Base-by-base conservation (phyloP, 495 filamentous ascomycete genomes). In the Aspergillus hancockii region DNA sequence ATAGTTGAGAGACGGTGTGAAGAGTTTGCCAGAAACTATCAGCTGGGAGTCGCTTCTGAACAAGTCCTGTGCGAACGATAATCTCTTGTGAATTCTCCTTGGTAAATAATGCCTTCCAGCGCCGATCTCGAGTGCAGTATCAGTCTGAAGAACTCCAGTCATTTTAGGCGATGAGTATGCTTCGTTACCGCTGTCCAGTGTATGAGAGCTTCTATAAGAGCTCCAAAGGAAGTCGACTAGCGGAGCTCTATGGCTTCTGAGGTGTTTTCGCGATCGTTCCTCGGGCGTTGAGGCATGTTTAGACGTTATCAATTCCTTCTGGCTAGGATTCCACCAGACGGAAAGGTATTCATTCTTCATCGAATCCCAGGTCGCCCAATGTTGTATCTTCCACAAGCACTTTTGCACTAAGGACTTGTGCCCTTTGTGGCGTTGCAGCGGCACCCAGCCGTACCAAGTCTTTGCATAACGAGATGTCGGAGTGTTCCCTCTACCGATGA, bases 401-500 rank as follows among this genome's bases (percentile, higher is more conserved):
- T 56, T 63, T 38, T 59, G 59, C 18, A 72, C 57, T 1, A 61
- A 45, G 8, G 54, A 21, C 56, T 74, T 79, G 52, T 67, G 68
- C 10, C 63, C 52, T 31, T 78, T 61, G 31, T 77, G 75, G 2
- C 59, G 69, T 18, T 74, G 59, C 6, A 63, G 47, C 7, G 71
- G 54, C 4, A 79, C 67, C 77, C 77, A 80, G 41, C 77, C 77
- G 53, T 80, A 80, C 77, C 77, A 80, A 14, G 75, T 80, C 46
- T 67, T 71, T 25, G 72, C 67, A 60, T 74, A 79, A 10, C 77
- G 75, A 57, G 65, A 61, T 4, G 60, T 64, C 13, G 68, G 54
- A 5, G 61, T 43, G 58, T 71, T 80, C 30, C 72, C 73, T 40
- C 54, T 63, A 43, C 60, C 18, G 23, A 77, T 55, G 36, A 80